Evolutionary conservation across 306 rosid species (phyloP).

Genomic region (Trichosanthes cucumerina): DNA sequence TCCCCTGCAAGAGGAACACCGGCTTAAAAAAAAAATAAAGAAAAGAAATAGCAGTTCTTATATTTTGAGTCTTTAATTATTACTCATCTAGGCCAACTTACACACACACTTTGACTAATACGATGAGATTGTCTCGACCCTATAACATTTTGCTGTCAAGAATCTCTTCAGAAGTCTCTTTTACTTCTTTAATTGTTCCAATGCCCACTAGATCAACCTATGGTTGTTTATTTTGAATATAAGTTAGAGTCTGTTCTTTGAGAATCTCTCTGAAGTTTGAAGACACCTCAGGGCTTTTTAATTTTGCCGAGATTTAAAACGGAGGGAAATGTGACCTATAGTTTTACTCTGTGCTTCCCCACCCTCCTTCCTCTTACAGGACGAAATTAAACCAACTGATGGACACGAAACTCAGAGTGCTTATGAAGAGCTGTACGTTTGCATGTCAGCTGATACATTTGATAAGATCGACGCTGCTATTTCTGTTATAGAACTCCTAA

Average conservation of each 20-base stretch:
- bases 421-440: conserved; percentile 57
- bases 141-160: neutral
- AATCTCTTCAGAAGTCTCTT: neutral
- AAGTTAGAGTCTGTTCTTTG: neutral
- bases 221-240: neutral
- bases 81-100: neutral
- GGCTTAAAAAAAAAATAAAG: neutral
- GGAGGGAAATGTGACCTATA: neutral
- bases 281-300: neutral
- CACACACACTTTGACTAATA: neutral
- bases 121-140: no score
- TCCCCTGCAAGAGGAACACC: neutral
- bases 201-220: neutral
- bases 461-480: conserved; percentile 88
- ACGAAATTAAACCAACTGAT: conserved; percentile 51
- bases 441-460: conserved; percentile 72
- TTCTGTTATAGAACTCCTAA: conserved; percentile 65
- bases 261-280: neutral
- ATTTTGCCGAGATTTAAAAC: neutral
- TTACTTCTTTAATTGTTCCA: neutral
- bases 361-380: conserved; percentile 22
- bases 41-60: neutral
- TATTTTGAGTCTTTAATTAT: neutral
- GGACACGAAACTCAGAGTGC: conserved; percentile 37
- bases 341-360: conserved; percentile 11